These are phyloP conservation scores for Botrytis galanthina DNA, from an alignment of 2,329 filamentous ascomycete genomes.

Conservation along the genomic window DNA sequence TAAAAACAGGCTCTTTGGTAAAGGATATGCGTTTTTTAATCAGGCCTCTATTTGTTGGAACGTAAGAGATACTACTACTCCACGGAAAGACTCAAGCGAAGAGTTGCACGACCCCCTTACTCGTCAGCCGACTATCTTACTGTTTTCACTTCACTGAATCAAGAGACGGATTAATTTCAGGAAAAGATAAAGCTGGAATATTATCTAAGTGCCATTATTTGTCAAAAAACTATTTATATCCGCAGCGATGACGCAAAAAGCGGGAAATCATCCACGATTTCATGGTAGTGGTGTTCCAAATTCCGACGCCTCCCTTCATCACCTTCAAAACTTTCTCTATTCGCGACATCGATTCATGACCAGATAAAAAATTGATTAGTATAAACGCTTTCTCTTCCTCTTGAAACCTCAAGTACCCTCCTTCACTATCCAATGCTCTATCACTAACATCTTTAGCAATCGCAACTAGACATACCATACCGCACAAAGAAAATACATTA, in stretches of 20 bases:
- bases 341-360: constrained; percentile 37
- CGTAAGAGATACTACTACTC: constrained; percentile 20
- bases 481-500: too few relatives aligned
- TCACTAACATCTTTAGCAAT: too few relatives aligned
- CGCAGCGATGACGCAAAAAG: constrained; percentile 34
- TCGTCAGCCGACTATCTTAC: constrained; percentile 56
- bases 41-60: constrained; percentile 43
- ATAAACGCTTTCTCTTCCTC: constrained; percentile 30
- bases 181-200: constrained; percentile 35
- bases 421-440: too few relatives aligned
- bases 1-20: constrained; percentile 25
- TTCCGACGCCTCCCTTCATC: constrained; percentile 37
- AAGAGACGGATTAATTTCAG: not conserved
- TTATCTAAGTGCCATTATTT: constrained; percentile 47
- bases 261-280: constrained; percentile 39
- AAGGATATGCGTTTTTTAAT: constrained; percentile 47
- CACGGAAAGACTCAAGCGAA: constrained; percentile 29
- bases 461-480: too few relatives aligned
- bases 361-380: constrained; percentile 39
- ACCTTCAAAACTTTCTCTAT: constrained; percentile 42
- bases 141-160: constrained; percentile 44
- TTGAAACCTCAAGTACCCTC: fast-evolving
- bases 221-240: constrained; percentile 43
- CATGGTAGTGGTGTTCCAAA: constrained; percentile 39
- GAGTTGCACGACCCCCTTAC: constrained; percentile 40